Conservation (phyloP, 257 asterid species). For the Solanum chilense region DNA sequence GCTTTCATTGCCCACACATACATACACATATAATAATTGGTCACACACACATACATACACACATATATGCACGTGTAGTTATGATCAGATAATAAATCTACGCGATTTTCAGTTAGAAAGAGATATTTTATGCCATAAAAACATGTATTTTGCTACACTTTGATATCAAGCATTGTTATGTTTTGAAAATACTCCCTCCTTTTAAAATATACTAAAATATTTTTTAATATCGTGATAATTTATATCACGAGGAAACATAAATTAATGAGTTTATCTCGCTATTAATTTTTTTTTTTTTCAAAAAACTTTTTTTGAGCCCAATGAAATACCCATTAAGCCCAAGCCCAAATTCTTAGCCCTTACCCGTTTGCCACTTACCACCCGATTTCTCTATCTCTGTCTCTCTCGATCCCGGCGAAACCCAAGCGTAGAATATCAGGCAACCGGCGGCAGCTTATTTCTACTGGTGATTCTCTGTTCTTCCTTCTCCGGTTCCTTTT, state of each 20-base stretch:
- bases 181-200: not conserved
- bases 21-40: not conserved
- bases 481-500: not conserved
- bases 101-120: not conserved
- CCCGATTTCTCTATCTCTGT: not conserved
- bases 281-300: no score
- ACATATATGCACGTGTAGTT: not conserved
- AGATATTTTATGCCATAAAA: not conserved
- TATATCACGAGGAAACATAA: no score
- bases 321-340: not conserved
- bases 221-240: not conserved
- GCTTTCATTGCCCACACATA: not conserved
- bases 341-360: not conserved
- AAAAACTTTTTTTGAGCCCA: not conserved
- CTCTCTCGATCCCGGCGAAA: not conserved
- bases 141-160: not conserved
- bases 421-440: conserved; percentile 25
- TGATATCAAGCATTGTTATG: not conserved
- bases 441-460: conserved; percentile 25
- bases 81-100: no score
- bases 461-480: conserved; percentile 17
- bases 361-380: not conserved
- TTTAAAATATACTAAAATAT: no score
- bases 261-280: not conserved
- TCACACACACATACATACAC: no score